Evolutionary conservation across 768 basidiomycete species (phyloP).

Genomic region (Tulasnella sp.): DNA sequence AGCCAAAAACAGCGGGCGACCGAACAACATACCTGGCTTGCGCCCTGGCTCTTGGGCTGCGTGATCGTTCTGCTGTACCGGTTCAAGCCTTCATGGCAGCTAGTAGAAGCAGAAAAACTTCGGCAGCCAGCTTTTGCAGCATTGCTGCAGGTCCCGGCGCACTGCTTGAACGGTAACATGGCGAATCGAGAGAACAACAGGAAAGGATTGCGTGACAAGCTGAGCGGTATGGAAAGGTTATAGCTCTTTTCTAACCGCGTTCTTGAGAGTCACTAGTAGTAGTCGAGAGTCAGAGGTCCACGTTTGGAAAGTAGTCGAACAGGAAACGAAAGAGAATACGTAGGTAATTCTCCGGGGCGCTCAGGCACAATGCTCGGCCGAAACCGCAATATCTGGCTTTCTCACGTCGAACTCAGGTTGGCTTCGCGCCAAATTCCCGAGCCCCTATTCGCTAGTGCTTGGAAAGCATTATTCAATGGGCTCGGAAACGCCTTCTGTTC

Average conservation of each 20-base stretch:
- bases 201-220: background rate
- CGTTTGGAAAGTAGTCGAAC: background rate
- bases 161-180: background rate
- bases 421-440: background rate
- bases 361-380: background rate
- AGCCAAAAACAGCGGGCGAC: background rate
- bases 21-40: slow-evolving; percentile 57
- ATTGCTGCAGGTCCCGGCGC: slow-evolving; percentile 5
- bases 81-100: slow-evolving; percentile 28
- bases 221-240: background rate
- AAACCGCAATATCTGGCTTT: background rate
- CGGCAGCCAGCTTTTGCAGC: background rate
- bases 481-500: no score
- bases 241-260: background rate
- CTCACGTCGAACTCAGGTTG: background rate
- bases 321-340: background rate
- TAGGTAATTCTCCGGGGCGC: background rate
- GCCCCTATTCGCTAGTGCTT: background rate
- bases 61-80: slow-evolving; percentile 73
- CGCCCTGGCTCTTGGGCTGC: slow-evolving; percentile 87
- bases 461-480: no score
- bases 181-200: background rate
- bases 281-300: background rate
- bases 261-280: background rate
- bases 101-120: background rate